A percentile compares a stretch with the other conserved stretches of the same genome.
These are phyloP conservation scores for Arxiozyma telluris DNA, from an alignment of 1,139 yeast genomes.

Conservation along the genomic window DNA sequence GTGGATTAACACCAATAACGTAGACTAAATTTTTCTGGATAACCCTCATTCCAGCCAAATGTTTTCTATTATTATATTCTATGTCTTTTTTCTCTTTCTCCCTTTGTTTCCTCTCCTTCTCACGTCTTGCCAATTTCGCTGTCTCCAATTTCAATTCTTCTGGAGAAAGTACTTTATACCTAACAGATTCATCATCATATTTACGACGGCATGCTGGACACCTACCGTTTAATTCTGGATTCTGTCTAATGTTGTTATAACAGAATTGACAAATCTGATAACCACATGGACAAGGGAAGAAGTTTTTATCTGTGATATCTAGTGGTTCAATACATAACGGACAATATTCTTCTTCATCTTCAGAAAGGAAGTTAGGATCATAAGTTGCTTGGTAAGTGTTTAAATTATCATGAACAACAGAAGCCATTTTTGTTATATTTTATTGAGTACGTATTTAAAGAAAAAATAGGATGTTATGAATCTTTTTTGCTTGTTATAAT, in stretches of 20 bases:
- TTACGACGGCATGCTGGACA: conserved; percentile 97
- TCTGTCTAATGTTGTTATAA: conserved; percentile 90
- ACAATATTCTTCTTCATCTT: conserved; percentile 37
- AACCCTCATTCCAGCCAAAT: conserved; percentile 92
- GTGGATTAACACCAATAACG: conserved; percentile 92
- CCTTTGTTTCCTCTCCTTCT: conserved; percentile 75
- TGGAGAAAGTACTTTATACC: conserved; percentile 69
- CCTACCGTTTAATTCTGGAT: conserved; percentile 88
- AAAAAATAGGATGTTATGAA: neutral
- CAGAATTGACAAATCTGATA: conserved; percentile 98
- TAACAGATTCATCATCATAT: conserved; percentile 89
- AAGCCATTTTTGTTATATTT: conserved; percentile 4
- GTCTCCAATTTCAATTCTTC: conserved; percentile 81
- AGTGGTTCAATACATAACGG: conserved; percentile 96
- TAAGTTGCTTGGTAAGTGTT: conserved; percentile 13
- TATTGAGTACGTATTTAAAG: neutral
- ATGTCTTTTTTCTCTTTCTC: conserved; percentile 91
- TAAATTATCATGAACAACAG: conserved; percentile 7
- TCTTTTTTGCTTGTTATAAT: neutral
- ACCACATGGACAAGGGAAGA: conserved; percentile 99
- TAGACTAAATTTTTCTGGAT: conserved; percentile 96
- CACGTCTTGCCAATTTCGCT: conserved; percentile 69
- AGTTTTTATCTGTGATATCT: conserved; percentile 92
- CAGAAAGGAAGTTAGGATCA: conserved; percentile 29
- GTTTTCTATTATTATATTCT: conserved; percentile 82